Percentiles rank a stretch among this genome's conserved stretches.
Evolutionary conservation across 495 filamentous ascomycete genomes (phyloP).

Genomic region (Corynascus novoguineensis): DNA sequence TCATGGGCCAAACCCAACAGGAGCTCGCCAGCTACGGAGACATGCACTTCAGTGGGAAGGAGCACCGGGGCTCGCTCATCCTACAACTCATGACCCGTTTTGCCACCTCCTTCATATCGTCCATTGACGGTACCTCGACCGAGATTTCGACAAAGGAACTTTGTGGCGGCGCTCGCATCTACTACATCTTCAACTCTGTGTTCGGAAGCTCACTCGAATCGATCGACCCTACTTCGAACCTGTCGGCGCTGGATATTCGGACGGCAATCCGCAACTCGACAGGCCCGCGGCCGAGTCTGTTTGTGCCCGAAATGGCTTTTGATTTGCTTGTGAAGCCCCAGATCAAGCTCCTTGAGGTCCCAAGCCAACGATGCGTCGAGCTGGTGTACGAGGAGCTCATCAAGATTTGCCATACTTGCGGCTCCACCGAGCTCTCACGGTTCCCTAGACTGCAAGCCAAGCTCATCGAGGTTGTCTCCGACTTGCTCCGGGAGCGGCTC

Average conservation of each 20-base stretch:
- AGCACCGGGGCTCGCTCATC: constrained; percentile 91
- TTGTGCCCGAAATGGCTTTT: constrained; percentile 96
- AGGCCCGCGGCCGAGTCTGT: constrained; percentile 88
- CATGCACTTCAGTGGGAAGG: constrained; percentile 96
- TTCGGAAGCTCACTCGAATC: constrained; percentile 96
- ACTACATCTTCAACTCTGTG: constrained; percentile 99
- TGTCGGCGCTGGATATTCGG: constrained; percentile 93
- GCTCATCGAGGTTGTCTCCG: constrained; percentile 96
- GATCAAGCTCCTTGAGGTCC: constrained; percentile 94
- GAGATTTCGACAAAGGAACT: constrained; percentile 99
- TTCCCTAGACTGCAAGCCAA: constrained; percentile 95
- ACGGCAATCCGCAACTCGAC: constrained; percentile 98
- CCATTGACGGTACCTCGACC: constrained; percentile 95
- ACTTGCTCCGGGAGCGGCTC: constrained; percentile 85
- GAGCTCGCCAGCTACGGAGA: constrained; percentile 97
- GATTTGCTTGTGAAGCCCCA: constrained; percentile 97
- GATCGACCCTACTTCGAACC: constrained; percentile 90
- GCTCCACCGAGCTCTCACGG: constrained; percentile 82
- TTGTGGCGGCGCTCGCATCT: constrained; percentile 92
- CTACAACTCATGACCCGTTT: constrained; percentile 98
- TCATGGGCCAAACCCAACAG: constrained; percentile 99
- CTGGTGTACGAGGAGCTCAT: constrained; percentile 98
- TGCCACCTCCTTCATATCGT: constrained; percentile 95
- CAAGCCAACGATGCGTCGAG: constrained; percentile 94
- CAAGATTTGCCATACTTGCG: constrained; percentile 98